Percentiles rank a stretch among this genome's conserved stretches.
Evolutionary conservation across 176 grass and related monocot genomes (phyloP).

Genomic region (Tillandsia fasciculata): DNA sequence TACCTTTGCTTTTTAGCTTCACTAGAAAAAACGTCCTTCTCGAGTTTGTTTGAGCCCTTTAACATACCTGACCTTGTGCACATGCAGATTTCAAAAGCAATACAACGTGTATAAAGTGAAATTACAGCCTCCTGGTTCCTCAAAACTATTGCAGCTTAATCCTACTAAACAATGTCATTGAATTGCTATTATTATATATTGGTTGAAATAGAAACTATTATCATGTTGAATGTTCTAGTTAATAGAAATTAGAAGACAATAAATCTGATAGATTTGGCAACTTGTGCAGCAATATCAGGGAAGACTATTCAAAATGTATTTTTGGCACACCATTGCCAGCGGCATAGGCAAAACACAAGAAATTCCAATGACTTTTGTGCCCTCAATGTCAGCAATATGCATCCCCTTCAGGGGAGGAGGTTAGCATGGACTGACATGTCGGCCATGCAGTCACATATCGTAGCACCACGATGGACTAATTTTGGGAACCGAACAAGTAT

Average conservation of each 20-base stretch:
- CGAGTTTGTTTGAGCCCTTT: no score
- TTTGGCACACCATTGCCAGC: conserved; percentile 46
- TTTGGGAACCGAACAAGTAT: conserved; percentile 37
- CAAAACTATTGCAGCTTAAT: no score
- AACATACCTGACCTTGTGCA: no score
- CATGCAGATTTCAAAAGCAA: no score
- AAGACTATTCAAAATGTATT: conserved; percentile 73
- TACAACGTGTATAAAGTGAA: no score
- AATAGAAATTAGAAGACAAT: conserved; percentile 26
- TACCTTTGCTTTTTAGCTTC: no score
- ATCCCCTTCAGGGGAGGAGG: conserved; percentile 42
- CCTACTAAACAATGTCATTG: no score
- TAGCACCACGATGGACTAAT: conserved; percentile 37
- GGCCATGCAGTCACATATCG: conserved; percentile 55
- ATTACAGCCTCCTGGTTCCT: no score
- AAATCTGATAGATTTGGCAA: conserved; percentile 58
- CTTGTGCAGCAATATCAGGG: conserved; percentile 89
- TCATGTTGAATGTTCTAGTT: conserved; percentile 12
- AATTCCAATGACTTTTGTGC: conserved; percentile 40
- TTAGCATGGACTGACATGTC: conserved; percentile 54
- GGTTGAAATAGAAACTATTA: conserved; percentile 20
- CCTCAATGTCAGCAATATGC: conserved; percentile 37
- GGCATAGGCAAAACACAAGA: conserved; percentile 64
- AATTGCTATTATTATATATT: no score
- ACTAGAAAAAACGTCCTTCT: no score